Evolutionary conservation across 768 basidiomycete species (phyloP).

Genomic region (Tephrocybe sp.): DNA sequence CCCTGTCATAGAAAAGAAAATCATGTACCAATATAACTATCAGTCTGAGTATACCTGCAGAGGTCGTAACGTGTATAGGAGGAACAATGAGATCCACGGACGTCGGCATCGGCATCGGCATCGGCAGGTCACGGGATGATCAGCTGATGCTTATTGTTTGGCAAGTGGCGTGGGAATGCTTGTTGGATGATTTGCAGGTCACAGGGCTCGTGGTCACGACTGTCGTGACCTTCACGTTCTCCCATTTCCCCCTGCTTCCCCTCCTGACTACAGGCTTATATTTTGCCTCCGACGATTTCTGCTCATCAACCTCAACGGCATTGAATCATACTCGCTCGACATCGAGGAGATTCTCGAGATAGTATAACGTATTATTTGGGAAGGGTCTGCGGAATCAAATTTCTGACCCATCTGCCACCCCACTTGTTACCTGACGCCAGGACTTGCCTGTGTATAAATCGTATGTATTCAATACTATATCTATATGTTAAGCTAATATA

Average conservation of each 20-base stretch:
- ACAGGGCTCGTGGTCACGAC: constrained; percentile 30
- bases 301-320: not conserved
- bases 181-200: constrained; percentile 25
- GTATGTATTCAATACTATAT: constrained; percentile 4
- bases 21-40: constrained; percentile 11
- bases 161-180: constrained; percentile 27
- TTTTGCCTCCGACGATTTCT: not conserved
- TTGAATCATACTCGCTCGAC: not conserved
- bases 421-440: not conserved
- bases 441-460: not conserved
- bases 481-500: not conserved
- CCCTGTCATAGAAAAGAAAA: constrained; percentile 7
- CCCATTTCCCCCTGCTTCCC: constrained; percentile 18
- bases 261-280: constrained; percentile 7
- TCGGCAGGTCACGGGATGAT: constrained; percentile 14
- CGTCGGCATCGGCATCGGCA: constrained; percentile 5
- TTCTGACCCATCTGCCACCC: not conserved
- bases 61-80: too few species aligned
- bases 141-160: constrained; percentile 18
- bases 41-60: too few species aligned
- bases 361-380: not conserved
- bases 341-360: not conserved
- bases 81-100: not conserved
- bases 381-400: not conserved
- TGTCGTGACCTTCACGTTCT: constrained; percentile 31